Base-by-base conservation (phyloP, 2,329 filamentous ascomycete genomes). In the Fusarium sp. region DNA sequence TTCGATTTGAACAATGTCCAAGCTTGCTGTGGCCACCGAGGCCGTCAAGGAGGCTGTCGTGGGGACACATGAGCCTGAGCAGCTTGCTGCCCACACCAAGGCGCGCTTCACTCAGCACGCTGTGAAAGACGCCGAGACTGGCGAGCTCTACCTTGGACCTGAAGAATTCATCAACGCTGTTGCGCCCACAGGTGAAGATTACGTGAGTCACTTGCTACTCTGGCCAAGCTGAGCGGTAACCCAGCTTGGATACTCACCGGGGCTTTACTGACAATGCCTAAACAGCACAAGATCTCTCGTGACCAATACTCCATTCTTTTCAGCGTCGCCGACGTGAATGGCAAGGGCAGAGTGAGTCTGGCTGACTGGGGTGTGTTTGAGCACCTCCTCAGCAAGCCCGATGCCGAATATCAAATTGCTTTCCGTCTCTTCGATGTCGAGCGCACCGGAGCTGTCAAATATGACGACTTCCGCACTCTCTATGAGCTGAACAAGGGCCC, bases 331-430 rank as follows among this genome's bases (percentile, higher is more conserved):
- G 96, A 99, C 81, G 89, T 93, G 74, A 89, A 88, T 71, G 87
- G 85, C 72, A 84, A 84, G 45, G 94, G 94, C 69, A 90, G 88
- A 74, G 85, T 99, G 73, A 92, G 84, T 74, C 83, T 98, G 57
- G 85, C 89, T 64, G 96, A 99, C 83, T 99, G 95, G 94, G 90
- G 88, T 48, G 91, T 92, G 70, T 99, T 98, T 81, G 93, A 98
- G 83, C 97, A 97, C 84, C 88, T 99, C 69, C 90, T 99, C 62
- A 86, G 87, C 73, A 98, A 98, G 83, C 92, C 96, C 67, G 96
- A 98, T 78, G 96, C 96, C 79, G 96, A 99, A 83, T 99, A 99
- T 83, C 94, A 98, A 81, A 97, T 99, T 75, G 95, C 96, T 18
- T 99, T 98, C 84, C 93, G 96, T 75, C 88, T 99, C 58, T 99